Base-by-base conservation (phyloP, 495 filamentous ascomycete species). In the Astrothelium subdiscretum region DNA sequence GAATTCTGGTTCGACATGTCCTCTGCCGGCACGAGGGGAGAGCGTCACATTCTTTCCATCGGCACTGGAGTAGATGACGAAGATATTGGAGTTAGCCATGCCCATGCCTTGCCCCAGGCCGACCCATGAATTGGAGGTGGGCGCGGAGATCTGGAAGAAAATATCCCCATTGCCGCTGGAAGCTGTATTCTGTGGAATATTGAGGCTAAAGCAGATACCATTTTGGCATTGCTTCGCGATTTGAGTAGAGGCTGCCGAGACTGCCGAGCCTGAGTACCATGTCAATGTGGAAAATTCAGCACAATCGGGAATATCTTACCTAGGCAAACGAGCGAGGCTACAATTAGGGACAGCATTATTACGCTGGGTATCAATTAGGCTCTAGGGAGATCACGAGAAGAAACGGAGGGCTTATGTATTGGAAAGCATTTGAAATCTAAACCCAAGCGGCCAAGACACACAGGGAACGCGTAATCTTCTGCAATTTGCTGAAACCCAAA, bases 1-100 rank as follows among this genome's bases (percentile, higher is more conserved):
- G 57, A 68, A 67, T n/a, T 61, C 48, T 3, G 74, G 74, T 60
- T 57, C 31, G 3, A 11, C 42, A 51, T 75, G 59, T 2, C 70
- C 67, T 8, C 24, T 63, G 31, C 65, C 71, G 1, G 66, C 18
- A 2, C 74, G 64, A 11, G 72, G 74, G 0, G 74, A 76, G 15
- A 76, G 40, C 5, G 74, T 76, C 3, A 75, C 71, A 57, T 76
- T 76, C 20, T 67, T 69, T 5, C 74, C 72, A 57, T 59, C 57
- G 13, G 63, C 15, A 3, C 63, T 67, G 20, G 70, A 70, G 60
- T 76, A 76, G 38, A 76, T 66, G 54, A 74, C 66, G 65, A 76
- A 76, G 15, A 76, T 76, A 58, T 75, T 72, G 0, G 72, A 59
- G 29, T 65, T 67, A 1, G 42, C 18, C 74, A 76, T 76, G 12